A percentile compares a stretch with the other conserved stretches of the same genome.
Conservation (phyloP, 257 asterid species). For the Solanum appendiculatum region DNA sequence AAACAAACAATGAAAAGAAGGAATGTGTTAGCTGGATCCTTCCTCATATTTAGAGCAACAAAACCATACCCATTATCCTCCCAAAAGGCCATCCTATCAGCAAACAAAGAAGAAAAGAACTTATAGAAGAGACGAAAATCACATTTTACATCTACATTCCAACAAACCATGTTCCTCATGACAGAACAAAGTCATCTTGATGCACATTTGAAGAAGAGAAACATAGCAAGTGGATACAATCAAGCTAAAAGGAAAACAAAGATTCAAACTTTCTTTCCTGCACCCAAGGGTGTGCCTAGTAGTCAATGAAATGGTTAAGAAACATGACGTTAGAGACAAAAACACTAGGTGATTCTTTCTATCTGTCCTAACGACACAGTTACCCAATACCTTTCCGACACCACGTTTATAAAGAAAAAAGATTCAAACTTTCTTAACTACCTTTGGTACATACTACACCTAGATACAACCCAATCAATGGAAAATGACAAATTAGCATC, state of each 20-base stretch:
- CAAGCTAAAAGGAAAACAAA: not conserved
- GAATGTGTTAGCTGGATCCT: no score
- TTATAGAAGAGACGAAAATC: no score
- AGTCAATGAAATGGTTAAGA: not conserved
- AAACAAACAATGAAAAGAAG: no score
- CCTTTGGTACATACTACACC: not conserved
- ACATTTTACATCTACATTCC: not conserved
- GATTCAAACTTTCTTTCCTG: not conserved
- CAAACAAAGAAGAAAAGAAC: not conserved
- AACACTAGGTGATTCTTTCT: not conserved
- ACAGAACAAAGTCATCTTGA: not conserved
- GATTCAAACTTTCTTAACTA: not conserved
- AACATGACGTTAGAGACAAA: not conserved
- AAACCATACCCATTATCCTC: not conserved
- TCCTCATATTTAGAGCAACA: no score
- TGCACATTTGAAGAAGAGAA: not conserved
- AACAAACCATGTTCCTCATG: not conserved
- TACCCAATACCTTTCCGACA: not conserved
- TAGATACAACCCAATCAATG: not conserved
- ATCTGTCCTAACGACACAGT: not conserved
- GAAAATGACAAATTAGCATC: not conserved
- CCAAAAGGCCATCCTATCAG: not conserved
- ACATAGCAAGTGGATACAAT: not conserved
- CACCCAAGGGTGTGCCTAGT: not conserved
- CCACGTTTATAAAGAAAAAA: no score